Percentiles rank a stretch among this genome's conserved stretches.
These are phyloP conservation scores for Discostella stelligera DNA, from an alignment of 352 stramenopile genomes.

Conservation along the genomic window DNA sequence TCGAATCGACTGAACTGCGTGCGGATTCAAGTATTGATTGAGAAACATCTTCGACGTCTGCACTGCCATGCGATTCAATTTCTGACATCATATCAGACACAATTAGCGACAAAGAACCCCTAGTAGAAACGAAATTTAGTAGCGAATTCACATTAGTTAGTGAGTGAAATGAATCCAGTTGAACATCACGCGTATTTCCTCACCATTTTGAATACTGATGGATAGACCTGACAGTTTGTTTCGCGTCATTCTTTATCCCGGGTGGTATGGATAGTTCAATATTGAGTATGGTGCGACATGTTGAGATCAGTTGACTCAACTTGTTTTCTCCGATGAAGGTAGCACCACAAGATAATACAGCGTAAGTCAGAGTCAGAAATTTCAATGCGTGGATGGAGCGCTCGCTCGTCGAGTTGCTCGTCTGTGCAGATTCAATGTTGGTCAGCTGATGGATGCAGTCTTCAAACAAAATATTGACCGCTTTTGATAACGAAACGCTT, in stretches of 20 bases:
- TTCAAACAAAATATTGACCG: conserved; percentile 50
- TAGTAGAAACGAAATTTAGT: conserved; percentile 18
- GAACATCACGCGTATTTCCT: conserved; percentile 6
- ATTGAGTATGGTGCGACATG: conserved; percentile 43
- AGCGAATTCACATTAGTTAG: neutral
- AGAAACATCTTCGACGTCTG: conserved; percentile 21
- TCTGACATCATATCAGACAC: conserved; percentile 27
- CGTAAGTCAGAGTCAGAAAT: conserved; percentile 53
- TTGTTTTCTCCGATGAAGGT: conserved; percentile 15
- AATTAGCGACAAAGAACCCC: conserved; percentile 35
- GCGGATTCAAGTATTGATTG: conserved; percentile 37
- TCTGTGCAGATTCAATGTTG: conserved; percentile 3
- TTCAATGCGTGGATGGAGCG: conserved; percentile 24
- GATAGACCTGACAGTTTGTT: conserved; percentile 57
- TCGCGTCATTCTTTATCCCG: conserved; percentile 39
- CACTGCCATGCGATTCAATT: neutral
- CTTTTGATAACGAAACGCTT: conserved; percentile 45
- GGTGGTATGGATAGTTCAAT: conserved; percentile 27
- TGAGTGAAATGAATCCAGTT: neutral
- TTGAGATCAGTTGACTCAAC: conserved; percentile 23
- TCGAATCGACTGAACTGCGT: conserved; percentile 50
- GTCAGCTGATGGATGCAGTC: conserved; percentile 21
- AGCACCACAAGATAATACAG: conserved; percentile 60
- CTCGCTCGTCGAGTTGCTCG: neutral
- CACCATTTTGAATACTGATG: conserved; percentile 71